phyloP scores from a whole-genome alignment of 1,284 basidiomycete species.

The Cutaneotrichosporon cavernicola region DNA sequence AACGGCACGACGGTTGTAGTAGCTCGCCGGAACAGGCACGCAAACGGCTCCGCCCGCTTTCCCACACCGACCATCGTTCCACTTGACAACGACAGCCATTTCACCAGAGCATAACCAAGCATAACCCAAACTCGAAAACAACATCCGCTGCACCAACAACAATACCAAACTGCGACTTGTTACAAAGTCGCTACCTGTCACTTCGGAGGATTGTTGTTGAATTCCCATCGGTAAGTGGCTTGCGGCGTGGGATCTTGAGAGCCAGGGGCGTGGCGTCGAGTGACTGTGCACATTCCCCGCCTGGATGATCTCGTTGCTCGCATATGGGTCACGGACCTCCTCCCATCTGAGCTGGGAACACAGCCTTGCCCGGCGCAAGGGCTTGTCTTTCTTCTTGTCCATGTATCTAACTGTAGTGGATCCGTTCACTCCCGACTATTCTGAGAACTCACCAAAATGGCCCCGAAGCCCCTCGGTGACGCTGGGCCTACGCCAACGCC shows the following conservation, averaged over 20 bases:
- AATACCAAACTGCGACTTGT: not conserved
- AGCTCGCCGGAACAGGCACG: not conserved
- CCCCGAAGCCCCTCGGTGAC: not conserved
- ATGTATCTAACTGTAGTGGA: not conserved
- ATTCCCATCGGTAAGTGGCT: not conserved
- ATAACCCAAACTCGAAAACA: too few species aligned
- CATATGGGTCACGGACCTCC: not conserved
- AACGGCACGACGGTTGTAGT: not conserved
- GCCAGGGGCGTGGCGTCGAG: not conserved
- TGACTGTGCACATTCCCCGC: too few species aligned
- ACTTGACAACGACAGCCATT: not conserved
- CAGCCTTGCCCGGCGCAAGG: too few species aligned
- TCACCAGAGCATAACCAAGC: not conserved
- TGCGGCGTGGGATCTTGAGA: not conserved
- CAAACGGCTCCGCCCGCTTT: not conserved
- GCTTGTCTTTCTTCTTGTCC: not conserved
- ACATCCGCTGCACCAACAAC: not conserved
- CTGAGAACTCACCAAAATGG: not conserved
- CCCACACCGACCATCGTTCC: not conserved
- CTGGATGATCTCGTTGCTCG: not conserved
- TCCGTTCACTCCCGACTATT: too few species aligned
- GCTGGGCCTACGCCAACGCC: constrained; percentile 5
- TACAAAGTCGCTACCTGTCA: not conserved
- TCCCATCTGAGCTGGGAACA: too few species aligned
- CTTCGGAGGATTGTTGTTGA: not conserved